Base-by-base conservation (phyloP, 495 filamentous ascomycete species). In the Aspergillus sparsus region DNA sequence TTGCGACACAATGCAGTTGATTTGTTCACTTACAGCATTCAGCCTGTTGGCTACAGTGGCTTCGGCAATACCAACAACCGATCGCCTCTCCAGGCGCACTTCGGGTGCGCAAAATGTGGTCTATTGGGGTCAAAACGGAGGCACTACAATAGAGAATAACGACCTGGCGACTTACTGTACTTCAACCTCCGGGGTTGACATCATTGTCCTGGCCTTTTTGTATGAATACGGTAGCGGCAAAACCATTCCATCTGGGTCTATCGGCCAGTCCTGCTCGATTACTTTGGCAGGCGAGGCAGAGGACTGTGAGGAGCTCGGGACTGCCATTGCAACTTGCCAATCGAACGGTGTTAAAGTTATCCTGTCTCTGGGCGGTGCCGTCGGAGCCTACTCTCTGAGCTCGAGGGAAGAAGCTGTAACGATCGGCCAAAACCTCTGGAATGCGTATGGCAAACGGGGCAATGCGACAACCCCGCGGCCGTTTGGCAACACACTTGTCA, bases 91-190 rank as follows among this genome's bases (percentile, higher is more conserved):
- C 27, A 16, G 15, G 9, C 6, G 44, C 16, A 18, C 15, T 9
- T 47, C 44, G 10, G 44, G 44, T 18, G 15, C 44, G 18, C 44
- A 47, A 10, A 47, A 47, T 10, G 44, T 47, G 6, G 44, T 47
- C 7, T 47, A 47, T 16, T 47, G 44, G 44, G 44, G 44, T 9
- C 44, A 47, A 9, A 47, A 47, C 44, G 44, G 44, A 21, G 44
- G 15, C 5, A 2, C 7, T 6, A 47, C 44, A 7, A 7, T 47
- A 2, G 44, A 47, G 15, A 47, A 47, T 21, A 47, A 21, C 15
- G 44, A 47, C 9, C 3, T 47, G 15, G n/a, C 44, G 13, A 21
- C n/a, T 6, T 47, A 47, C 44, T 47, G 44, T n/a, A 47, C 44
- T 2, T 16, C 44, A 6, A 47, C 44, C 5, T 47, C 44, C 15